Base-by-base conservation (phyloP, 2,329 filamentous ascomycete genomes). In the Chalaropsis thielavioides region DNA sequence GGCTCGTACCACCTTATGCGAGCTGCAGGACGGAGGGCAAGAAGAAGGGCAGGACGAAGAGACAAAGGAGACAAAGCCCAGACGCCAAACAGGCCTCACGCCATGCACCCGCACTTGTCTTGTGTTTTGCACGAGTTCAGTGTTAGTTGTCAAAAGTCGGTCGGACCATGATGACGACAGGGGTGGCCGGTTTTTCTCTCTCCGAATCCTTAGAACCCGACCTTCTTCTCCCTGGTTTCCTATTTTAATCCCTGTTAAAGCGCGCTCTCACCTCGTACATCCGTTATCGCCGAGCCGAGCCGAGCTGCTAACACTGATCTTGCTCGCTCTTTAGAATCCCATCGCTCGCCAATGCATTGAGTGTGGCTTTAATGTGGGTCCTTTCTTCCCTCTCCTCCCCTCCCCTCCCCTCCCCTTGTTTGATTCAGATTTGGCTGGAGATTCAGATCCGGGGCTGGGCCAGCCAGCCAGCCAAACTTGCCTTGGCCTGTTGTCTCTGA, bases 341-440 rank as follows among this genome's bases (percentile, higher is more conserved):
- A 67, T 67, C 7, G 46, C 41, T 15, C 78, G 76, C 70, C 83
- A 90, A 71, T 96, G 91, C 76, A 94, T 89, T 81, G 90, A 92
- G 74, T 96, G 91, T 73, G 90, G 90, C 62, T 83, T 82, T 68
- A 92, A 89, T 67, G 88, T 90, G 76, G 77, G 83, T 73, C 44
- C 61, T 38, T 54, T 13, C 49, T 17, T 41, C n/a, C 3, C 19
- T 7, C 62, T 59, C 38, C 43, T 38, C 54, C 62, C 4, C 6
- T 13, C 15, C 15, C 11, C 22, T 46, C 62, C 40, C 22, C 15
- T 22, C 13, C 15, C 22, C 54, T 40, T 58, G 38, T 19, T 49
- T n/a, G n/a, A n/a, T n/a, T n/a, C n/a, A n/a, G n/a, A n/a, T n/a
- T n/a, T n/a, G n/a, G n/a, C n/a, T n/a, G n/a, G n/a, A n/a, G n/a